Percentiles rank a stretch among this genome's conserved stretches.
These are phyloP conservation scores for Blastocladiella emersonii DNA, from an alignment of 371 early-diverging fungal genomes.

Conservation along the genomic window DNA sequence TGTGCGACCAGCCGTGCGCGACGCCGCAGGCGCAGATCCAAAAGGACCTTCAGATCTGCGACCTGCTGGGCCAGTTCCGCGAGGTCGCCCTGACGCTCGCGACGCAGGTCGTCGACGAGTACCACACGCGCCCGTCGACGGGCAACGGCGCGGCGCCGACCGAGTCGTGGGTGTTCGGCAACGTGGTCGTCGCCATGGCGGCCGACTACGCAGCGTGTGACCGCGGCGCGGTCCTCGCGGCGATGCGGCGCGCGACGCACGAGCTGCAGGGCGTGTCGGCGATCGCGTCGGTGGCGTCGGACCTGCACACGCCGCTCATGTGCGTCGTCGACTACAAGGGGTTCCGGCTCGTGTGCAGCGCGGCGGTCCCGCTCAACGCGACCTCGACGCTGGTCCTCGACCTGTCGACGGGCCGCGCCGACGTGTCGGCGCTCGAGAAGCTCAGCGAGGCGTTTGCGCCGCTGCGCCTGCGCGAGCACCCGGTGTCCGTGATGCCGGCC, in stretches of 20 bases:
- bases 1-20: constrained; percentile 10
- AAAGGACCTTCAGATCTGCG: constrained; percentile 22
- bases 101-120: constrained; percentile 27
- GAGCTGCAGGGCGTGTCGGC: constrained; percentile 27
- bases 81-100: constrained; percentile 23
- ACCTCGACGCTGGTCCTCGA: constrained; percentile 6
- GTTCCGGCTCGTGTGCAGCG: constrained; percentile 30
- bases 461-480: constrained; percentile 24
- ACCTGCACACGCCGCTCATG: constrained; percentile 26
- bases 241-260: constrained; percentile 11
- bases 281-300: constrained; percentile 13
- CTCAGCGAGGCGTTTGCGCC: constrained; percentile 2
- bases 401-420: not conserved
- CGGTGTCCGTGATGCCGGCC: constrained; percentile 10
- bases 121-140: constrained; percentile 14
- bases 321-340: constrained; percentile 36
- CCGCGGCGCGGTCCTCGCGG: constrained; percentile 13
- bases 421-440: constrained; percentile 3
- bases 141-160: not conserved
- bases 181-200: constrained; percentile 28
- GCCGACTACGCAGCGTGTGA: constrained; percentile 5
- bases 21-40: constrained; percentile 5
- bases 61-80: constrained; percentile 28
- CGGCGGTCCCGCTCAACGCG: constrained; percentile 23
- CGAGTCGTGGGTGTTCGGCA: constrained; percentile 14